Evolutionary conservation across 2,329 filamentous ascomycete genomes (phyloP).

Genomic region (Curvularia verruculosa): DNA sequence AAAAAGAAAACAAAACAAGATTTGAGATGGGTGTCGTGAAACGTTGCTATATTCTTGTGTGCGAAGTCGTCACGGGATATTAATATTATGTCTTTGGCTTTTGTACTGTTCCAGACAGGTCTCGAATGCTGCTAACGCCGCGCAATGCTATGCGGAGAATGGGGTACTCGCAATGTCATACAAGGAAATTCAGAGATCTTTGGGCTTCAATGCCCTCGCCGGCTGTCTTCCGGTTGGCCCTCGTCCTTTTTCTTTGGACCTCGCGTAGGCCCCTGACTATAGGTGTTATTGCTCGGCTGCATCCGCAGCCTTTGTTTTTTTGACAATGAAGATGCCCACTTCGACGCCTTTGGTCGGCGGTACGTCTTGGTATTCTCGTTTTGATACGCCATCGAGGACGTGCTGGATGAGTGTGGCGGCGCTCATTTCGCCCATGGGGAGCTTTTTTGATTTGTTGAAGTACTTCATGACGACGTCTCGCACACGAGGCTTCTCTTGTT

Average conservation of each 20-base stretch:
- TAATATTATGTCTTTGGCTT: constrained; percentile 23
- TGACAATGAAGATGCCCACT: constrained; percentile 56
- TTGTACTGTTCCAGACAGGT: constrained; percentile 14
- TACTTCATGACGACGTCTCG: constrained; percentile 57
- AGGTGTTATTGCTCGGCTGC: constrained; percentile 6
- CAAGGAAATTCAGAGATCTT: constrained; percentile 1
- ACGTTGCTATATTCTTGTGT: background rate
- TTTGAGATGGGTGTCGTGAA: too few species aligned
- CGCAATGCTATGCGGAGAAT: constrained; percentile 26
- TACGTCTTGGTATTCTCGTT: constrained; percentile 54
- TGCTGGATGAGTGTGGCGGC: constrained; percentile 64
- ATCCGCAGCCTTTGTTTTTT: constrained; percentile 28
- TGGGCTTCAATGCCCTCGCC: background rate
- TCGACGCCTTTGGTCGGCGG: constrained; percentile 54
- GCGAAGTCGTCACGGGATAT: constrained; percentile 15
- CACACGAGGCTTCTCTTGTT: constrained; percentile 67
- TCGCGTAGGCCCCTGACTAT: background rate
- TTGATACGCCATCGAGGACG: constrained; percentile 64
- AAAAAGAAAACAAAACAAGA: background rate
- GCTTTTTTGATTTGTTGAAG: constrained; percentile 53
- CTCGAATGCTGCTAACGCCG: constrained; percentile 20
- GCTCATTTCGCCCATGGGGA: constrained; percentile 54
- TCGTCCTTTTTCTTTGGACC: too few species aligned
- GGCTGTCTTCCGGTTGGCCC: background rate
- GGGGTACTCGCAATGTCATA: constrained; percentile 6